Evolutionary conservation across 352 stramenopile species (phyloP).

Genomic region (Pythium monospermum): DNA sequence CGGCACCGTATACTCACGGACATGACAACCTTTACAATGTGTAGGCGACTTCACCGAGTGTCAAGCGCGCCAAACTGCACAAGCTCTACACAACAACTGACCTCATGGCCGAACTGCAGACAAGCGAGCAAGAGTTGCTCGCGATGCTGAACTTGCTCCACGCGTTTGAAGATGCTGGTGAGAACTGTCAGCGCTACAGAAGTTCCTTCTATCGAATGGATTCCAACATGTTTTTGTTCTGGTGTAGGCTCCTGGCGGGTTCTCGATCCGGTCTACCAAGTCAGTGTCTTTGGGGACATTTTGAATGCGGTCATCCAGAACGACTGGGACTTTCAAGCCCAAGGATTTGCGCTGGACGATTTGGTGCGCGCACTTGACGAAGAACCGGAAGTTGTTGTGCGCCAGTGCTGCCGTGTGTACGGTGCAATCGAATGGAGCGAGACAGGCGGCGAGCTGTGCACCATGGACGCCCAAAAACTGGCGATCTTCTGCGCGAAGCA

Average conservation of each 20-base stretch:
- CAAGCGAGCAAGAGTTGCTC: conserved; percentile 59
- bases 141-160: conserved; percentile 53
- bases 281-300: conserved; percentile 61
- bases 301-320: conserved; percentile 69
- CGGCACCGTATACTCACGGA: too few species aligned
- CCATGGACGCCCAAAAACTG: conserved; percentile 53
- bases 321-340: conserved; percentile 48
- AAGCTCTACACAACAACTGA: conserved; percentile 59
- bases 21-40: background rate
- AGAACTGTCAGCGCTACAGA: too few species aligned
- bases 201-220: too few species aligned
- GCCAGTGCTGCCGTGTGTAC: conserved; percentile 70
- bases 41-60: conserved; percentile 6
- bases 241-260: conserved; percentile 45
- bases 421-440: conserved; percentile 23
- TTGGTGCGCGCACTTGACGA: conserved; percentile 30
- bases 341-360: conserved; percentile 36
- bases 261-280: conserved; percentile 49
- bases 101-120: conserved; percentile 54
- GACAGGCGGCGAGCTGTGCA: conserved; percentile 30
- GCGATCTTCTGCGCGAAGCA: conserved; percentile 66
- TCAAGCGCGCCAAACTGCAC: conserved; percentile 45
- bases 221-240: background rate
- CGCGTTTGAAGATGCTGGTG: conserved; percentile 66
- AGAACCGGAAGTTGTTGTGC: conserved; percentile 48